phyloP scores from a whole-genome alignment of 192 early-diverging fungal species.

The Coemansia pectinata region DNA sequence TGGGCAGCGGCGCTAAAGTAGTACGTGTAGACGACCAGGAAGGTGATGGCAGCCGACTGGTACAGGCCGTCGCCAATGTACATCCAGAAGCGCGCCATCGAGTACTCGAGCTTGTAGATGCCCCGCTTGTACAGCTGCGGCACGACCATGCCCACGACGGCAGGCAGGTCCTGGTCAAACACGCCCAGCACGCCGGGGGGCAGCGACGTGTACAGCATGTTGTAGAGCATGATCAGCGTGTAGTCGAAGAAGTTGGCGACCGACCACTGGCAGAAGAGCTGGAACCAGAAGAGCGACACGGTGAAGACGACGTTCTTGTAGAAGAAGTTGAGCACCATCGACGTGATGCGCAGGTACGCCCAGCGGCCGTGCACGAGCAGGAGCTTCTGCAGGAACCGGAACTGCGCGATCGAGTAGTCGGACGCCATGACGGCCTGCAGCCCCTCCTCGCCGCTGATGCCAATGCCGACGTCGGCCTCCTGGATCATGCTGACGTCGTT shows the following conservation, averaged over 20 bases:
- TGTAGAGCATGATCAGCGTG: slow-evolving; percentile 86
- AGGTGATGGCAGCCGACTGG: slow-evolving; percentile 68
- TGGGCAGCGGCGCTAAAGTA: slow-evolving; percentile 54
- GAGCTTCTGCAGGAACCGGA: slow-evolving; percentile 79
- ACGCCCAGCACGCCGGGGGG: slow-evolving; percentile 75
- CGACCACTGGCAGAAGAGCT: slow-evolving; percentile 85
- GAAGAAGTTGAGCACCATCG: slow-evolving; percentile 90
- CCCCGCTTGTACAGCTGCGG: slow-evolving; percentile 83
- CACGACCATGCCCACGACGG: slow-evolving; percentile 63
- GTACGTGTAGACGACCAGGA: slow-evolving; percentile 64
- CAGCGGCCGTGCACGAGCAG: slow-evolving; percentile 93
- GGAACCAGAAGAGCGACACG: slow-evolving; percentile 87
- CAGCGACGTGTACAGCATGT: slow-evolving; percentile 83
- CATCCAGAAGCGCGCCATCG: slow-evolving; percentile 71
- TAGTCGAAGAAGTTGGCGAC: slow-evolving; percentile 81
- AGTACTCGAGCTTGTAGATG: slow-evolving; percentile 72
- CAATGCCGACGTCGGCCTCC: slow-evolving; percentile 92
- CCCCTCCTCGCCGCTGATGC: slow-evolving; percentile 94
- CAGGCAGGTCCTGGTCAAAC: slow-evolving; percentile 78
- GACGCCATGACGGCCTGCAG: slow-evolving; percentile 90
- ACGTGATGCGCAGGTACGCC: slow-evolving; percentile 82
- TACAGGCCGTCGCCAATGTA: slow-evolving; percentile 69
- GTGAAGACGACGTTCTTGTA: slow-evolving; percentile 96
- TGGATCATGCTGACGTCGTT: slow-evolving; percentile 99
- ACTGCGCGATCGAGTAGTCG: slow-evolving; percentile 93